Conservation (phyloP, 345 rosid species). For the Gossypium australe region DNA sequence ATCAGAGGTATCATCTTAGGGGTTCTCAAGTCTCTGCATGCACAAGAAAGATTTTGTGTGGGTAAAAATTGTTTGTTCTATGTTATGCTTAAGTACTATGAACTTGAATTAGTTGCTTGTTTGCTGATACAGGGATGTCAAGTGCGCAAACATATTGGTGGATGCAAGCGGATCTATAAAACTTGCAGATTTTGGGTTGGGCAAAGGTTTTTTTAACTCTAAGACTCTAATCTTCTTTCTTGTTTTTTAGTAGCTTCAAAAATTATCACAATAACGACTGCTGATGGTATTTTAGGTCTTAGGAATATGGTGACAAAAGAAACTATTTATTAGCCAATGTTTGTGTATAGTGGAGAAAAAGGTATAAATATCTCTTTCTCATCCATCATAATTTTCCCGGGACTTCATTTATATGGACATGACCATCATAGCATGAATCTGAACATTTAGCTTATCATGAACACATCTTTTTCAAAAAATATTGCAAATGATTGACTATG, state of each 20-base stretch:
- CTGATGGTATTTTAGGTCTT: not conserved
- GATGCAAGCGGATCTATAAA: slow-evolving; percentile 73
- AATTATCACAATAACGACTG: slow-evolving; percentile 1
- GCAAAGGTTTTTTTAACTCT: slow-evolving; percentile 51
- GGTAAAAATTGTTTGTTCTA: not conserved
- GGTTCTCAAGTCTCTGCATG: slow-evolving; percentile 48
- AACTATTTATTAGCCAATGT: not conserved
- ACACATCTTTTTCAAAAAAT: not conserved
- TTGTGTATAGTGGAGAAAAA: not conserved
- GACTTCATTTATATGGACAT: not conserved
- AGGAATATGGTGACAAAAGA: not conserved
- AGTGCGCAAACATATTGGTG: slow-evolving; percentile 86
- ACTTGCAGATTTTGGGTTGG: slow-evolving; percentile 97
- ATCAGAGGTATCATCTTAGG: slow-evolving; percentile 46
- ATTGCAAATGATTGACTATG: slow-evolving; percentile 1
- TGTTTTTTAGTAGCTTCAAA: not conserved
- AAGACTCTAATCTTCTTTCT: not conserved
- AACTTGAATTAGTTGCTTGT: not conserved
- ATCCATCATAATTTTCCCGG: not conserved
- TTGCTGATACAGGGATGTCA: slow-evolving; percentile 66
- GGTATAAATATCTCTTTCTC: not conserved
- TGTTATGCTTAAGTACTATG: not conserved
- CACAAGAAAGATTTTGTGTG: slow-evolving; percentile 55
- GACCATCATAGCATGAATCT: not conserved
- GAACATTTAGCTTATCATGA: not conserved